Evolutionary conservation across 495 filamentous ascomycete genomes (phyloP).

Genomic region (Penicillium chermesinum): DNA sequence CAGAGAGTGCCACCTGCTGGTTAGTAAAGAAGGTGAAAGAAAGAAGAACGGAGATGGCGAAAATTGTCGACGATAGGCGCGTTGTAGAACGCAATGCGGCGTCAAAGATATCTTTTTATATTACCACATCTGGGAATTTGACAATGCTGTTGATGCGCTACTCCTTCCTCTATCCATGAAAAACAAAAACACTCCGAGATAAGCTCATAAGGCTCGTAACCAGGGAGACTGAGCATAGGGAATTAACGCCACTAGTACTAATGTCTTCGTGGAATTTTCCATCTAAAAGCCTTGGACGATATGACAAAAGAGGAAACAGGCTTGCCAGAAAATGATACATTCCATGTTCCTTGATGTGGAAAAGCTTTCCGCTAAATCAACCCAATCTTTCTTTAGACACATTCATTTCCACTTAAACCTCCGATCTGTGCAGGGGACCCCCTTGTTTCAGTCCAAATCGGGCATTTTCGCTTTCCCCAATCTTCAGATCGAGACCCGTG

Average conservation of each 20-base stretch:
- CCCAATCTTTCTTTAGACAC: not conserved
- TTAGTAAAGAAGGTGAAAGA: conserved; percentile 4
- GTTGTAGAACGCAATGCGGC: not conserved
- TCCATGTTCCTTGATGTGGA: not conserved
- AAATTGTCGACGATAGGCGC: conserved; percentile 3
- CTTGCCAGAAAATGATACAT: not conserved
- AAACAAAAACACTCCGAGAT: not conserved
- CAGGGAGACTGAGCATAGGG: not conserved
- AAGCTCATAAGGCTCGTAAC: not conserved
- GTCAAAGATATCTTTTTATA: not conserved
- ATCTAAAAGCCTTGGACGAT: not conserved
- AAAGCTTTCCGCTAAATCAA: not conserved
- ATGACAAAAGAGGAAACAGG: not conserved
- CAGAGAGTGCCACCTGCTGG: conserved; percentile 5
- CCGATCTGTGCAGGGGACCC: not conserved
- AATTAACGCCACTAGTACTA: not conserved
- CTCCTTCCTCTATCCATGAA: not conserved
- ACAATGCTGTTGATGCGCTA: not conserved
- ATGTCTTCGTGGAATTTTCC: not conserved
- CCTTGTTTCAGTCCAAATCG: not conserved
- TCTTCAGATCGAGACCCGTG: not conserved
- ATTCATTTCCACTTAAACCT: not conserved
- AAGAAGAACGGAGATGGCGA: conserved; percentile 8
- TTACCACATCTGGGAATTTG: not conserved
- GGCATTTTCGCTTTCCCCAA: not conserved